Evolutionary conservation across 257 asterid genomes (phyloP), one percentile per base, ranked within the genome.

Genomic region (Anisodus acutangulus): DNA sequence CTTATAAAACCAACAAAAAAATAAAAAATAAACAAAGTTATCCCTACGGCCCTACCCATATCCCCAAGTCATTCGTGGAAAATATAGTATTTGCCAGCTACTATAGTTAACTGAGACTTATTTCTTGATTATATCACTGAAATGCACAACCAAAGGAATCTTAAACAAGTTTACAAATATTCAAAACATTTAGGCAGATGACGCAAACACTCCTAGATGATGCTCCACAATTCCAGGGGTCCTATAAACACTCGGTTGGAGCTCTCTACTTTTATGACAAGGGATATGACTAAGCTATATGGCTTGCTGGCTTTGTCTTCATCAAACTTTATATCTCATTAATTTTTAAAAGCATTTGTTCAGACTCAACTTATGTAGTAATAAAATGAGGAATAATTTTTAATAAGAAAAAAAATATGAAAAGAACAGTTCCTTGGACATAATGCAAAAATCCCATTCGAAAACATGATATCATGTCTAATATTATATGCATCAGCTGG

Each of bases 61-160:
- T 70, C 35, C 13, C 79, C 76, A 70, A 8, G 9, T 4, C 4
- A 39, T 70, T 70, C 4, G 0, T 9, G 57, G 57, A 9, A 71
- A 43, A 43, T 45, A 43, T 43, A 43, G 55, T n/a, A 71, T 43
- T 17, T 41, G 37, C 16, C 3, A 41, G n/a, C 57, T 17, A 71
- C 79, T 17, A 17, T n/a, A n/a, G 17, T 70, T 70, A 4, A 43
- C 58, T 43, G 37, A 71, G 37, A 70, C 43, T 9, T 41, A n/a
- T n/a, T 71, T 45, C 79, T 22, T 69, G 78, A 69, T 41, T 41
- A 69, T 69, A 41, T 39, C 78, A 69, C 13, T 2, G 54, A 3
- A 37, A 69, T 69, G 41, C 54, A 69, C 53, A 69, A 16, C 78
- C 78, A 37, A 68, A 68, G 16, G 26, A 69, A 69, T 16, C 54